phyloP scores from a whole-genome alignment of 768 basidiomycete species.

The Boletus huronensis region DNA sequence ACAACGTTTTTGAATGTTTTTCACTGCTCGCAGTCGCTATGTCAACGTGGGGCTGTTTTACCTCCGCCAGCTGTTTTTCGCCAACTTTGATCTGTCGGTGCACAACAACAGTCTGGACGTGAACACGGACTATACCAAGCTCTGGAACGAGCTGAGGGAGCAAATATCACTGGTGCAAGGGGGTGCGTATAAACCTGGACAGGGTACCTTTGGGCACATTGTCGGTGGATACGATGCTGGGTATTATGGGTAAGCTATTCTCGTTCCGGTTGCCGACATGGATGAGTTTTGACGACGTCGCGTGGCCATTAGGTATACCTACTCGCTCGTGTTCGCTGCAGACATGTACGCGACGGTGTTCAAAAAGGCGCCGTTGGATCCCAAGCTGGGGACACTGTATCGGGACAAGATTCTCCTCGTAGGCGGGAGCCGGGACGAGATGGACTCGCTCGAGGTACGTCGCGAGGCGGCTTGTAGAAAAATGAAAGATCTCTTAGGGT shows the following conservation, averaged over 20 bases:
- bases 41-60: constrained; percentile 82
- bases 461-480: no score
- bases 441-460: constrained; percentile 55
- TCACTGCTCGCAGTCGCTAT: constrained; percentile 47
- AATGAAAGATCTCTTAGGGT: background rate
- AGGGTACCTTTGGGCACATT: constrained; percentile 74
- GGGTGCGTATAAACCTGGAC: constrained; percentile 57
- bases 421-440: constrained; percentile 74
- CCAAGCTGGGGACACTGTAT: constrained; percentile 62
- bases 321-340: constrained; percentile 60
- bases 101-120: constrained; percentile 41
- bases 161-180: constrained; percentile 66
- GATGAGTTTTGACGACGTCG: background rate
- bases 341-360: constrained; percentile 76
- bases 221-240: constrained; percentile 68
- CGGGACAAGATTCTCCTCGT: constrained; percentile 70
- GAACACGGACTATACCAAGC: constrained; percentile 64
- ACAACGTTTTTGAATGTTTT: background rate
- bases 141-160: constrained; percentile 77
- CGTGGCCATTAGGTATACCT: constrained; percentile 71
- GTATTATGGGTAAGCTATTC: constrained; percentile 52
- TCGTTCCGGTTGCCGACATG: background rate
- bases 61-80: constrained; percentile 71
- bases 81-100: constrained; percentile 25
- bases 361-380: constrained; percentile 71